phyloP scores from a whole-genome alignment of 208 protist species.

The Crithidia mellificae region DNA sequence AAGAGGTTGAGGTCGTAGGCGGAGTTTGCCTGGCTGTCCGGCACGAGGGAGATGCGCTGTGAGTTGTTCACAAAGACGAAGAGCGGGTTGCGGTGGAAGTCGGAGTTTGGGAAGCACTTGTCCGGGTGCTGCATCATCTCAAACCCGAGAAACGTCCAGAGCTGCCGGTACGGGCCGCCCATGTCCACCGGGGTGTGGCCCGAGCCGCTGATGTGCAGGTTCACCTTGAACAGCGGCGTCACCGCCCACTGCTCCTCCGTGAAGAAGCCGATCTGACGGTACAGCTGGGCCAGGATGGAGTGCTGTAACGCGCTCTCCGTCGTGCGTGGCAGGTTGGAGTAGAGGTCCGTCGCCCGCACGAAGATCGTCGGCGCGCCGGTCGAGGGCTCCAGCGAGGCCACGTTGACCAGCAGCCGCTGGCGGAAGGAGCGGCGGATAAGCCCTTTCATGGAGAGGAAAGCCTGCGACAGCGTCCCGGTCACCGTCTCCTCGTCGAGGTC shows the following conservation, averaged over 20 bases:
- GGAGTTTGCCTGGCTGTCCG: slow-evolving; percentile 72
- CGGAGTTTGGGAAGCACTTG: slow-evolving; percentile 79
- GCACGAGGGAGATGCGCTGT: slow-evolving; percentile 81
- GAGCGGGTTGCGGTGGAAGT: slow-evolving; percentile 86
- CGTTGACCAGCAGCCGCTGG: slow-evolving; percentile 69
- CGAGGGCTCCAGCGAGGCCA: slow-evolving; percentile 61
- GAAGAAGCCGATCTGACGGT: slow-evolving; percentile 85
- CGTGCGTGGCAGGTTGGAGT: slow-evolving; percentile 72
- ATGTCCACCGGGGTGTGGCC: slow-evolving; percentile 85
- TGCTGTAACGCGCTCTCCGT: slow-evolving; percentile 76
- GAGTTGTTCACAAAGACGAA: slow-evolving; percentile 87
- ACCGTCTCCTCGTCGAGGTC: slow-evolving; percentile 81
- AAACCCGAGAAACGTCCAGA: slow-evolving; percentile 87
- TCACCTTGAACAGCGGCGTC: slow-evolving; percentile 82
- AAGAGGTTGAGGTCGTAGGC: slow-evolving; percentile 79
- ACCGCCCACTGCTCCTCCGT: slow-evolving; percentile 59
- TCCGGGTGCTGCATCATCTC: slow-evolving; percentile 90
- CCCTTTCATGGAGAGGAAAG: slow-evolving; percentile 85
- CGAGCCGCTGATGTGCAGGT: slow-evolving; percentile 77
- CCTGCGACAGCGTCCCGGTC: slow-evolving; percentile 58
- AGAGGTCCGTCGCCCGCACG: slow-evolving; percentile 76
- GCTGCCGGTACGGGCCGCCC: slow-evolving; percentile 88
- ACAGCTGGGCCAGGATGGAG: slow-evolving; percentile 83
- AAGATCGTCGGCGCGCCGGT: slow-evolving; percentile 50
- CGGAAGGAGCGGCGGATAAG: slow-evolving; percentile 81